A percentile compares a stretch with the other conserved stretches of the same genome.
These are phyloP conservation scores for Rosa chinensis DNA, from an alignment of 306 rosid genomes.

Conservation along the genomic window DNA sequence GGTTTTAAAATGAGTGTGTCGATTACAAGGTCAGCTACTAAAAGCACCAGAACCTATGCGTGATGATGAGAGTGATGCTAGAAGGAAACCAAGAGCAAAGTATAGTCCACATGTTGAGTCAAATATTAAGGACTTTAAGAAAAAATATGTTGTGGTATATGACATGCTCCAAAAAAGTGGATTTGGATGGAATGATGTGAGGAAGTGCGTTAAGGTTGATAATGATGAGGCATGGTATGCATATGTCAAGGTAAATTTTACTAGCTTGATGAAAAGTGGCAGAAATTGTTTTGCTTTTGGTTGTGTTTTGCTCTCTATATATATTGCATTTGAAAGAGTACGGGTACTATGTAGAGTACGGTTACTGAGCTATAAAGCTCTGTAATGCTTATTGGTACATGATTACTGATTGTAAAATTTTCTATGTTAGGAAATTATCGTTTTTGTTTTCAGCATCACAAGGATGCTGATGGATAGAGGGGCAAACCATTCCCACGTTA, in stretches of 20 bases:
- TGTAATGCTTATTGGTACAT: too few relatives aligned
- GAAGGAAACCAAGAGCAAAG: neutral
- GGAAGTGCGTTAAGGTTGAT: conserved; percentile 1
- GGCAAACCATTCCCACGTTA: too few relatives aligned
- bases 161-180: neutral
- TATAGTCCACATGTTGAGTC: neutral
- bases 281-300: too few relatives aligned
- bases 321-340: too few relatives aligned
- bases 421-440: too few relatives aligned
- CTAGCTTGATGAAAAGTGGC: too few relatives aligned
- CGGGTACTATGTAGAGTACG: too few relatives aligned
- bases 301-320: too few relatives aligned
- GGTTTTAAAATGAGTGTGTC: neutral
- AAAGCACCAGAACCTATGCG: neutral
- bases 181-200: neutral
- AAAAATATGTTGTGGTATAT: neutral
- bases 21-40: neutral
- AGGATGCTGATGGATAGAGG: too few relatives aligned
- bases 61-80: neutral
- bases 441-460: too few relatives aligned
- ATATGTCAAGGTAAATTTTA: neutral
- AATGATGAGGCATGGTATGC: neutral
- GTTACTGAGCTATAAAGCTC: too few relatives aligned
- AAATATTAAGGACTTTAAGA: neutral
- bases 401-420: too few relatives aligned